A percentile compares a stretch with the other conserved stretches of the same genome.
phyloP scores from a whole-genome alignment of 768 basidiomycete genomes.

The Lentinula sp. region DNA sequence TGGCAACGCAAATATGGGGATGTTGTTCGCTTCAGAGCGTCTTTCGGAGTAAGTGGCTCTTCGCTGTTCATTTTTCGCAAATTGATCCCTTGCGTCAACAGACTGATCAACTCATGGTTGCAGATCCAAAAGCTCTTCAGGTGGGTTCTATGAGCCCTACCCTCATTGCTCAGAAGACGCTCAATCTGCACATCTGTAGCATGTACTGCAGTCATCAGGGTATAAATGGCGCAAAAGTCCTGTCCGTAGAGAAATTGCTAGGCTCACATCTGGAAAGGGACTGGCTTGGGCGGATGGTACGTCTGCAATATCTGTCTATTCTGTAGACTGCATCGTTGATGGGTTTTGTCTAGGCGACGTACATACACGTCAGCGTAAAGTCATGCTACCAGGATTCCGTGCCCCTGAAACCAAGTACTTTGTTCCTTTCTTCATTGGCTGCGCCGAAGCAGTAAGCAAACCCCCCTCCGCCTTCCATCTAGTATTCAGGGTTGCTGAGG shows the following conservation, averaged over 20 bases:
- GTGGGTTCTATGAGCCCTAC: neutral
- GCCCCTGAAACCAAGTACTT: constrained; percentile 19
- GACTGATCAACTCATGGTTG: constrained; percentile 22
- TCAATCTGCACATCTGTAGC: neutral
- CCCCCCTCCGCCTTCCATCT: no score
- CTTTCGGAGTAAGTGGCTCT: neutral
- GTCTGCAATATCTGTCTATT: neutral
- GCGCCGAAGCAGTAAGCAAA: constrained; percentile 18
- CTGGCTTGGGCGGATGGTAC: constrained; percentile 23
- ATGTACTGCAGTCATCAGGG: constrained; percentile 23
- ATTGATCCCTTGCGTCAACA: neutral
- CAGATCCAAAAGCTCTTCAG: constrained; percentile 26
- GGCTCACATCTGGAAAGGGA: constrained; percentile 18
- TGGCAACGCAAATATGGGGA: constrained; percentile 6
- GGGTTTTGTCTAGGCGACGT: constrained; percentile 10
- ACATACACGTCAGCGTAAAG: constrained; percentile 24
- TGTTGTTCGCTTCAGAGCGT: constrained; percentile 3
- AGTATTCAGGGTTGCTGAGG: neutral
- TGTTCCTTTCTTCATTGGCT: constrained; percentile 21
- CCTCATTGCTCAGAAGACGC: neutral
- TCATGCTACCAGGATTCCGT: constrained; percentile 28
- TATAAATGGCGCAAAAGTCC: constrained; percentile 22
- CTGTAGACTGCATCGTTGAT: constrained; percentile 12
- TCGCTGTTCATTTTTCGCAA: no score
- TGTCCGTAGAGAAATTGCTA: constrained; percentile 13